Conservation (phyloP, 148 eudicot genomes). For the Tetragonia tetragonoides region DNA sequence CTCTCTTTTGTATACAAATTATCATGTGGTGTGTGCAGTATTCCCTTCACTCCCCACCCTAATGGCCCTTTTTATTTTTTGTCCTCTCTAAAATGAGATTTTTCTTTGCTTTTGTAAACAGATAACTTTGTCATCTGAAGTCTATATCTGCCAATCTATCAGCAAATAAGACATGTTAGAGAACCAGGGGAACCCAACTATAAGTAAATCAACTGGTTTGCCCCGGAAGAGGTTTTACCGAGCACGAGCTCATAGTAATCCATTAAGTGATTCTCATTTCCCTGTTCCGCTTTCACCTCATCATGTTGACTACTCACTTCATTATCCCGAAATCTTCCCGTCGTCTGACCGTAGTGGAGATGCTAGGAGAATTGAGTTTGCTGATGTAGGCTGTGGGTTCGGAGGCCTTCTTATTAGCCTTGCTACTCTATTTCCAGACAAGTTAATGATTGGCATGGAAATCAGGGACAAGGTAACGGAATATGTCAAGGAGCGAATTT, state of each 20-base stretch:
- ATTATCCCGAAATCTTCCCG: slow-evolving; percentile 56
- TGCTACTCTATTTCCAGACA: slow-evolving; percentile 70
- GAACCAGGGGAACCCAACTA: slow-evolving; percentile 43
- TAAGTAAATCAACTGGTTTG: slow-evolving; percentile 71
- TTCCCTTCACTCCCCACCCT: no score
- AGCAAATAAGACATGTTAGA: slow-evolving; percentile 41
- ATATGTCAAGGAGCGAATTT: slow-evolving; percentile 81
- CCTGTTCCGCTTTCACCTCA: slow-evolving; percentile 80
- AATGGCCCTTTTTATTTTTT: background rate
- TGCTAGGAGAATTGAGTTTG: slow-evolving; percentile 68
- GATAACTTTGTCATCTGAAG: slow-evolving; percentile 1
- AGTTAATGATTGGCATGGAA: slow-evolving; percentile 96
- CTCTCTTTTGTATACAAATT: no score
- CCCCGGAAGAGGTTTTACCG: slow-evolving; percentile 92
- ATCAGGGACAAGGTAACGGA: slow-evolving; percentile 90
- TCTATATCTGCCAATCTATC: background rate
- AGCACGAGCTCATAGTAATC: slow-evolving; percentile 94
- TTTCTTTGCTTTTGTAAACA: slow-evolving; percentile 6
- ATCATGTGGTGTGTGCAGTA: no score
- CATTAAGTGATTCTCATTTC: slow-evolving; percentile 91
- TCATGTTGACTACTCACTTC: slow-evolving; percentile 68
- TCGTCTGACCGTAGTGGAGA: slow-evolving; percentile 27
- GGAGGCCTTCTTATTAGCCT: slow-evolving; percentile 88
- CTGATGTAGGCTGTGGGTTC: slow-evolving; percentile 93
- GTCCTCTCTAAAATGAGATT: background rate